Evolutionary conservation across 192 early-diverging fungal species (phyloP), one percentile per base, ranked within the genome.

Genomic region (Dispira simplex): DNA sequence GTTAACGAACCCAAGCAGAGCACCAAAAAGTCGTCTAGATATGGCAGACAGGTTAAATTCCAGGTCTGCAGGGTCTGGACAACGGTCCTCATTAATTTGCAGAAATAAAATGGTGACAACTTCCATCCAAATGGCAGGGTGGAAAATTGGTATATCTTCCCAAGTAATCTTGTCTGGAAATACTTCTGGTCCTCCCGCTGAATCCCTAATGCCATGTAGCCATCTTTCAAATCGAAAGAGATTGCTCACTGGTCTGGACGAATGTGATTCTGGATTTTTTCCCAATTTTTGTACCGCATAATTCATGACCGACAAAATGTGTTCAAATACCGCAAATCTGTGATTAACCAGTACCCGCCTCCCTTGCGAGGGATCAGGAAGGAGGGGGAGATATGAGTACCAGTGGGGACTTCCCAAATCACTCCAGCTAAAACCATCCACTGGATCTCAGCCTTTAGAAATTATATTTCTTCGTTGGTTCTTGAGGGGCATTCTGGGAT

Each of bases 311-410:
- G 53, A 20, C 53, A 55, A 25, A 13, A 20, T 55, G 9, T 9
- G 21, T 55, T 55, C 8, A 55, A 20, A 25, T 55, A 20, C 20
- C 53, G 11, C 20, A 55, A 25, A 20, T 55, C 20, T 16, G 53
- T 55, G 20, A 55, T 55, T 21, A 55, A 25, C 9, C 53, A 23
- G 53, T 55, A 55, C 53, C 53, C 53, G 9, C 53, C 53, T 55
- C 53, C 53, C 25, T 55, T 55, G 53, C 20, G 53, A 9, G 53
- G 53, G 53, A 55, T 20, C 53, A 55, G 21, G 53, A 55, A 55
- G 53, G 53, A 55, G 9, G 53, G 53, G 53, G 53, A 55, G 11
- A 55, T 25, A 55, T n/a, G 25, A 9, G 9, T 9, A 55, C 11
- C 53, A 23, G 11, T 16, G 53, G 53, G 53, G 16, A 55, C 25